Evolutionary conservation across 768 basidiomycete species (phyloP), one percentile per base, ranked within the genome.

Genomic region (Lyophyllum shimeji): DNA sequence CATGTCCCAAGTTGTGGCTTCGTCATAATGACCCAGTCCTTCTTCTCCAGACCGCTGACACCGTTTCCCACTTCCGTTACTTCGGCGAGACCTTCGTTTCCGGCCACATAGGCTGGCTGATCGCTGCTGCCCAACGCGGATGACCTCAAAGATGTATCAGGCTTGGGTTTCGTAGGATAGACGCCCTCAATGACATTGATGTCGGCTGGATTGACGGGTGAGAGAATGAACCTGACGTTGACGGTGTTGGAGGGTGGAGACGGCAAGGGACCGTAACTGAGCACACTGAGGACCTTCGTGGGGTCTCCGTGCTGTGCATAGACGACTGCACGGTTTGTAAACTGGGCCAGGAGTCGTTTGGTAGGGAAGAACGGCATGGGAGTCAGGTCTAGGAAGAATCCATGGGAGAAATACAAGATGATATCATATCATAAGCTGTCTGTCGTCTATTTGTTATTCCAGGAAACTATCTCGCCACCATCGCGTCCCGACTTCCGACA

Each of bases 151-250:
- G 72, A 67, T 12, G 74, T 65, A 12, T 68, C 65, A 24, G 69
- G 72, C 7, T 60, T 65, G 0, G 89, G 87, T 57, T 82, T 84
- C 8, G 80, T 66, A 0, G 92, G 92, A 64, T 93, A 93, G n/a
- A 89, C 82, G 15, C 91, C 91, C 67, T 93, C 85, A 33, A 93
- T 77, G 53, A 88, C 86, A 57, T 92, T 93, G 66, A 90, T 68
- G 58, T 93, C 92, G 15, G 91, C 84, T 3, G 90, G 91, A 66
- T 93, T 93, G 55, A 93, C 82, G 8, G 91, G 88, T 5, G 89
- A 78, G 20, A 90, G 77, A 12, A 88, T 72, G 66, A 88, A 83
- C 58, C 77, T 79, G 67, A 93, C 67, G 66, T 89, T 90, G 33
- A 85, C 70, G 0, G 85, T 80, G 53, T 75, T 70, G n/a, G 82